Evolutionary conservation across 1,284 basidiomycete species (phyloP).

Genomic region (Golubevia pallescens): DNA sequence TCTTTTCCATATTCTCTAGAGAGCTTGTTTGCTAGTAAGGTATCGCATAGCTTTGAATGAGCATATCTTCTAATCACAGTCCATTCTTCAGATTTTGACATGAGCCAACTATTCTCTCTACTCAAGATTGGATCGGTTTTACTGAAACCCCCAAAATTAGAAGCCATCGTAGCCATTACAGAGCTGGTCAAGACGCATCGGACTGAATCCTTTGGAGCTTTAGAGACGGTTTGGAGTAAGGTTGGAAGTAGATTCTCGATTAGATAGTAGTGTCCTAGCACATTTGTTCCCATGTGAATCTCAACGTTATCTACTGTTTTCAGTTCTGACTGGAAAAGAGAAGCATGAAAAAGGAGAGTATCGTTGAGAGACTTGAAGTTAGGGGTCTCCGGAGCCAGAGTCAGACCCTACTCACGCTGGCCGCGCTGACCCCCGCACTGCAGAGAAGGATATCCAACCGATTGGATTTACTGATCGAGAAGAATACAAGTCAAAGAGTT

Average conservation of each 20-base stretch:
- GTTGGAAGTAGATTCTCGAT: too few relatives aligned
- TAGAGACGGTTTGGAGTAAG: too few relatives aligned
- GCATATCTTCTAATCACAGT: background rate
- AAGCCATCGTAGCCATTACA: constrained; percentile 20
- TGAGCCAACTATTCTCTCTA: constrained; percentile 2
- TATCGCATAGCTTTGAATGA: constrained; percentile 6
- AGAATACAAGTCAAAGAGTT: constrained; percentile 20
- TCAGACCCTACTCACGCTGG: too few relatives aligned
- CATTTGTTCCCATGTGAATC: too few relatives aligned
- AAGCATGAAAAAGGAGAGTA: too few relatives aligned
- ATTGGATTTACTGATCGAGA: constrained; percentile 39
- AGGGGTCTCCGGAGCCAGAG: too few relatives aligned
- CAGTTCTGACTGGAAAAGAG: too few relatives aligned
- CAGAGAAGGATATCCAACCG: constrained; percentile 18
- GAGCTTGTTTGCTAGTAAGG: constrained; percentile 10
- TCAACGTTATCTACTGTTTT: too few relatives aligned
- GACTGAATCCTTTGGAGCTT: constrained; percentile 1
- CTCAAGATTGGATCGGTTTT: background rate
- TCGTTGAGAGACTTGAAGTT: too few relatives aligned
- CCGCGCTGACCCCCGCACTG: constrained; percentile 10
- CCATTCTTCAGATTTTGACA: constrained; percentile 1
- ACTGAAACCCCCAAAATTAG: background rate
- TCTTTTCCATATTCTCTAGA: constrained; percentile 10
- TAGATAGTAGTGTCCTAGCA: too few relatives aligned
- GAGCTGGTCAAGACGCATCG: constrained; percentile 30